Base-by-base conservation (phyloP, 1,284 basidiomycete species). In the Baeospora myosura region DNA sequence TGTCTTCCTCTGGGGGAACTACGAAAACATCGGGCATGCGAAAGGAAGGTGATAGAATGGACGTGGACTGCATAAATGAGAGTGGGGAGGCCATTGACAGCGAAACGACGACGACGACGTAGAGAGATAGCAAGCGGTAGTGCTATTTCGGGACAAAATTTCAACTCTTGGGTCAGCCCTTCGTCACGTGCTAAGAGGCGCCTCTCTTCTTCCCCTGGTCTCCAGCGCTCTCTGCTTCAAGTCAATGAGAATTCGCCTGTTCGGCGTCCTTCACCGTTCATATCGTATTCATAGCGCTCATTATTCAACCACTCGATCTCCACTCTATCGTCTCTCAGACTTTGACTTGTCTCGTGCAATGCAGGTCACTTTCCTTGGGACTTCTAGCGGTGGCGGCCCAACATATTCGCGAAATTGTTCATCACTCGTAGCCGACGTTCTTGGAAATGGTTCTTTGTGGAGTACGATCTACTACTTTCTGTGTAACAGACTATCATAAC, bases 361-460 rank as follows among this genome's bases (percentile, higher is more conserved):
- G 59, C 56, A 59, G 20, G 58, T 74, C 28, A 78, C 76, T n/a
- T 88, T 88, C 55, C 63, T 88, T 3, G 84, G 84, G 6, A 88
- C 84, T 1, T 80, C 74, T 18, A 79, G 77, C 26, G 85, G 84
- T 11, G 82, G 84, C 7, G 84, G 85, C 0, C 85, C 85, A 2
- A 71, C 74, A 2, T 66, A 74, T 32, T 68, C 76, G 11, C 71
- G 85, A 39, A 83, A 82, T 46, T 86, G 84, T 59, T 84, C 82
- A 2, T 80, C 78, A 29, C 71, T 85, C 12, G 72, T 81, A 29
- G 71, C 75, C 26, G 74, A 78, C 50, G 58, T 78, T 28, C 52
- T 74, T 3, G 68, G 68, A 5, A 65, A 78, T 43, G 71, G 72
- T 11, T 62, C 71, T 2, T 61, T 84, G 17, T 87, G 84, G 82